These are phyloP conservation scores for Acer campestre DNA, from an alignment of 345 rosid genomes.

Conservation along the genomic window DNA sequence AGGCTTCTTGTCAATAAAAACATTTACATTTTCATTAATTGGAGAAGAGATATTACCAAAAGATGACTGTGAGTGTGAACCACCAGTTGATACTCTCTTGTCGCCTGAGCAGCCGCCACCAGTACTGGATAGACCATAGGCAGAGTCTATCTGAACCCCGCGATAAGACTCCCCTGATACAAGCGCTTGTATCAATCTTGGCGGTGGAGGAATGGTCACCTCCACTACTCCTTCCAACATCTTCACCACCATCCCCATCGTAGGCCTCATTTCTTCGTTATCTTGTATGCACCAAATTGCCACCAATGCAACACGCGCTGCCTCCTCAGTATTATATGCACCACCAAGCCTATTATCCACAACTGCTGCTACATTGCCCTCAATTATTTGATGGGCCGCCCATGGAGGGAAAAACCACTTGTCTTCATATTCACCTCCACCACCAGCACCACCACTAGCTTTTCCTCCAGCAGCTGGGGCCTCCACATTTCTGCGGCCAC, in stretches of 20 bases:
- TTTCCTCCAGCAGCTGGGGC: constrained; percentile 34
- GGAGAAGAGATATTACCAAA: constrained; percentile 42
- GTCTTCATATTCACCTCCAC: constrained; percentile 36
- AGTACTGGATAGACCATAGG: constrained; percentile 21
- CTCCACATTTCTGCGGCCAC: constrained; percentile 76
- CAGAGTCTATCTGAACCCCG: constrained; percentile 47
- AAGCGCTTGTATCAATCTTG: constrained; percentile 78
- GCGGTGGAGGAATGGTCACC: constrained; percentile 65
- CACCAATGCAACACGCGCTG: constrained; percentile 55
- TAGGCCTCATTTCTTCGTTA: constrained; percentile 63
- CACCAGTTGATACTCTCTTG: constrained; percentile 42
- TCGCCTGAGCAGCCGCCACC: constrained; percentile 43
- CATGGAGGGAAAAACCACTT: constrained; percentile 93
- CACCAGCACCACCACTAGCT: constrained; percentile 14
- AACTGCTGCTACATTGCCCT: constrained; percentile 52
- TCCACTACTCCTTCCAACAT: constrained; percentile 77
- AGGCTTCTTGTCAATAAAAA: background rate
- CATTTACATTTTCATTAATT: constrained; percentile 22
- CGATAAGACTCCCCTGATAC: constrained; percentile 76
- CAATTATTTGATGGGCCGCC: constrained; percentile 72
- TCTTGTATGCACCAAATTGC: constrained; percentile 87
- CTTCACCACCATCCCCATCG: constrained; percentile 69
- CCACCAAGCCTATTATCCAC: constrained; percentile 49
- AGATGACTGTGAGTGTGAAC: constrained; percentile 57
- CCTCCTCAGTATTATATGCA: constrained; percentile 53